These are phyloP conservation scores for Glebionis coronaria DNA, from an alignment of 129 eudicot genomes.

Conservation along the genomic window DNA sequence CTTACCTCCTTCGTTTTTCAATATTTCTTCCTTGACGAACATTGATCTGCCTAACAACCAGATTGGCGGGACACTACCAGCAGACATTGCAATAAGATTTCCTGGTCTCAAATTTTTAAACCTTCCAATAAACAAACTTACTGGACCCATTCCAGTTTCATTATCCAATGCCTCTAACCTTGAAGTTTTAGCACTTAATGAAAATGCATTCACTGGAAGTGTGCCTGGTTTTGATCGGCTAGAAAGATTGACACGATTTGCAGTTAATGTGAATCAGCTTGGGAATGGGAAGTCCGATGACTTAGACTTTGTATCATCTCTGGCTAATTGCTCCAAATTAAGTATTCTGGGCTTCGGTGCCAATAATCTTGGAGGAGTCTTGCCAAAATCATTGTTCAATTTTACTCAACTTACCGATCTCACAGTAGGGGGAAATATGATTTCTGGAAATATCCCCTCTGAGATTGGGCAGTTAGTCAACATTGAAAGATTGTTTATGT, in stretches of 20 bases:
- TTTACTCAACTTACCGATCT: constrained; percentile 2
- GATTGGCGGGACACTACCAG: constrained; percentile 1
- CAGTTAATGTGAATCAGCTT: constrained; percentile 3
- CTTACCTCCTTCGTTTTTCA: constrained; percentile 7
- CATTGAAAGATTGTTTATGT: background rate
- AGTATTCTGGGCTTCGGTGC: constrained; percentile 1
- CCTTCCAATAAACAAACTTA: constrained; percentile 1
- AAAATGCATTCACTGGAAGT: constrained; percentile 6
- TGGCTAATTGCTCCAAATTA: background rate
- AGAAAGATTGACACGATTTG: background rate
- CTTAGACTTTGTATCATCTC: constrained; percentile 8
- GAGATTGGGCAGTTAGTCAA: constrained; percentile 3
- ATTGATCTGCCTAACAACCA: constrained; percentile 6
- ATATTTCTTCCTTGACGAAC: constrained; percentile 1
- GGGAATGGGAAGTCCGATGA: background rate
- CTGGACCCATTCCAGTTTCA: constrained; percentile 4
- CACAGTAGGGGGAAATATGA: constrained; percentile 8
- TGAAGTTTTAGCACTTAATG: background rate
- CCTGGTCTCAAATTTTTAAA: background rate
- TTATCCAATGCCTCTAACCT: constrained; percentile 9
- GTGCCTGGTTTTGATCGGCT: background rate
- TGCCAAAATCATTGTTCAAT: constrained; percentile 3
- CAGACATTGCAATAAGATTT: constrained; percentile 4
- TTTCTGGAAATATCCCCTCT: constrained; percentile 3
- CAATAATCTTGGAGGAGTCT: constrained; percentile 4